Base-by-base conservation (phyloP, 2,329 filamentous ascomycete species). In the Cadophora sp. region DNA sequence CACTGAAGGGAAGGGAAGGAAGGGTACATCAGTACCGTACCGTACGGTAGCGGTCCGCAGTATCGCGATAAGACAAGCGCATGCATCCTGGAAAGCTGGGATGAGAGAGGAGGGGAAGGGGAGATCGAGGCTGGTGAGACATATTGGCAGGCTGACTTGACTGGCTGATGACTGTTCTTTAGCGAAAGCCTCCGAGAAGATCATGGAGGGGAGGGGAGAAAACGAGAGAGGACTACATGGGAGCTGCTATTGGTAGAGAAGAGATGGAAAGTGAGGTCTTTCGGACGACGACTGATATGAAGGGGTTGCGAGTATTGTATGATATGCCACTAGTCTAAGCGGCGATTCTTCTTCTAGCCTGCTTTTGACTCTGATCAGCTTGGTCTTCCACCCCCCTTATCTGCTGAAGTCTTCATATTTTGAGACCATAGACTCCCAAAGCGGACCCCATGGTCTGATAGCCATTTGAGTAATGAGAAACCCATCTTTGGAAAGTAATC, bases 111-210 rank as follows among this genome's bases (percentile, higher is more conserved):
- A 12, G 22, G 34, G n/a, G 34, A 50, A 29, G 37, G 16, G 24
- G 11, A 22, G 37, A 62, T 50, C 60, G 40, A 37, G 60, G 43
- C 27, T 51, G 43, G 60, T 62, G 60, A 62, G 60, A 62, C 60
- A 62, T 62, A 62, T 51, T 62, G 27, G 27, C 29, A 29, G 58
- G 58, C 58, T 61, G 58, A 61, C 58, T 46, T 62, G 60, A 62
- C 60, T 51, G 60, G 60, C 46, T 62, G 46, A 24, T 62, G 60
- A 62, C 58, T 61, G 58, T 19, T 27, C 12, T 61, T 43, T 48
- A 26, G 60, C 55, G 55, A 58, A 16, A 24, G 31, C 29, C 29
- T 22, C 31, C 55, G 55, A 24, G 31, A 34, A 58, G 55, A 58
- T 14, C 55, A 58, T 58, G 31, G 55, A 58, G 31, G 55, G 31